These are phyloP conservation scores for Ascochyta lentis DNA, from an alignment of 2,329 filamentous ascomycete species.

Conservation along the genomic window DNA sequence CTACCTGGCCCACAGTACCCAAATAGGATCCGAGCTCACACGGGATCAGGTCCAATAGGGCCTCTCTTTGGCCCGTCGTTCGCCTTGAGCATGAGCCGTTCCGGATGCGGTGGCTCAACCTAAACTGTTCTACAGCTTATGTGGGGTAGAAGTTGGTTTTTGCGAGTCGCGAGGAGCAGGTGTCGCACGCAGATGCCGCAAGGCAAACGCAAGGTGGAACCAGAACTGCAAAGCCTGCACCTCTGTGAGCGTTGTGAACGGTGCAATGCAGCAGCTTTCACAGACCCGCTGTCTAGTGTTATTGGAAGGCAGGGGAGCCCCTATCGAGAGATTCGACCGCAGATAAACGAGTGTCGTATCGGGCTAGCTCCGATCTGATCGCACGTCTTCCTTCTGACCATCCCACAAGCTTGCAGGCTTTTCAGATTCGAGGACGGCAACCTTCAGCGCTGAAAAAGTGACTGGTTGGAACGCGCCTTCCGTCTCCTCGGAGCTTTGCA, in stretches of 20 bases:
- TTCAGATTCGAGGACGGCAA: slow-evolving; percentile 1
- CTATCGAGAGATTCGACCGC: not conserved
- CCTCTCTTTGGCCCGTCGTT: slow-evolving; percentile 3
- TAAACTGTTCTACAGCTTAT: not conserved
- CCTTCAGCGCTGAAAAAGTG: too few relatives aligned
- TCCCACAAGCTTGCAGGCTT: slow-evolving; percentile 16
- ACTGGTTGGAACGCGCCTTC: slow-evolving; percentile 4
- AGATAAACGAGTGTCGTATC: slow-evolving; percentile 17
- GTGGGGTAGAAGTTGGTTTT: slow-evolving; percentile 2
- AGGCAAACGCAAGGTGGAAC: not conserved
- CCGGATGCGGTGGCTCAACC: not conserved
- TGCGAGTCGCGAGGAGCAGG: not conserved
- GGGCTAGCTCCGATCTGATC: slow-evolving; percentile 18
- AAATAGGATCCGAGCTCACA: slow-evolving; percentile 3
- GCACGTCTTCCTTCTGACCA: slow-evolving; percentile 2
- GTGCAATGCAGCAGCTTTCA: not conserved
- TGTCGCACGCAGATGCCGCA: not conserved
- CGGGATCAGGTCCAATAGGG: slow-evolving; percentile 3
- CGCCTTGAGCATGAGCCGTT: slow-evolving; percentile 2
- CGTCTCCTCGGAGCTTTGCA: slow-evolving; percentile 3
- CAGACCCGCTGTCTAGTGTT: slow-evolving; percentile 1
- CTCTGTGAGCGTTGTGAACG: not conserved
- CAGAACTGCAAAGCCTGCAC: slow-evolving; percentile 1
- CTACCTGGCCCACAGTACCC: not conserved
- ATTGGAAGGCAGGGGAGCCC: slow-evolving; percentile 12